Percentiles rank a stretch among this genome's conserved stretches.
phyloP scores from a whole-genome alignment of 73 alveolate species.

The Paramecium primaurelia region DNA sequence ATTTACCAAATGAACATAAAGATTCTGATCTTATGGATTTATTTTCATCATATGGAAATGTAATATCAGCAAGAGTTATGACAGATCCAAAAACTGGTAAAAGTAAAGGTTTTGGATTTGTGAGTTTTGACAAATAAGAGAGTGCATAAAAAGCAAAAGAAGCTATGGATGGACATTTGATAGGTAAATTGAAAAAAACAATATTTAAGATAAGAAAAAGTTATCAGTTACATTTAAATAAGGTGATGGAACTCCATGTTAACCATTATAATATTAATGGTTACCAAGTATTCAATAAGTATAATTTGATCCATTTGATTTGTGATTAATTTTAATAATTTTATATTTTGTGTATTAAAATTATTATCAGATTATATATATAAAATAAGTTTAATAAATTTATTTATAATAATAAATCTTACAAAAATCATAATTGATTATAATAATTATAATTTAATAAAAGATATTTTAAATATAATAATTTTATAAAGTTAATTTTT shows the following conservation, averaged over 20 bases:
- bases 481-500: neutral
- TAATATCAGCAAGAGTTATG: constrained; percentile 54
- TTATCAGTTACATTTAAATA: constrained; percentile 21
- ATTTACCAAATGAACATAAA: constrained; percentile 54
- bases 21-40: constrained; percentile 54
- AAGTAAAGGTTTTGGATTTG: constrained; percentile 62
- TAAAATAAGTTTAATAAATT: no score
- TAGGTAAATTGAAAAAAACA: neutral
- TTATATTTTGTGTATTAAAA: neutral
- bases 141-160: constrained; percentile 40
- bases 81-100: constrained; percentile 55
- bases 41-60: constrained; percentile 47
- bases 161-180: constrained; percentile 43
- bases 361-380: neutral
- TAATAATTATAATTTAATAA: no score
- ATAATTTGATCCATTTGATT: constrained; percentile 25
- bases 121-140: constrained; percentile 28
- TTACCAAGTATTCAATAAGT: neutral
- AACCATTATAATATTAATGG: constrained; percentile 22
- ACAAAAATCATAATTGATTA: no score
- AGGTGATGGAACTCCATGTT: constrained; percentile 11
- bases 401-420: no score
- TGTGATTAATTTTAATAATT: neutral
- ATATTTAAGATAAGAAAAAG: neutral
- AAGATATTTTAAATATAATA: no score